Base-by-base conservation (phyloP, 2,329 filamentous ascomycete species). In the Calonectria honghensis region DNA sequence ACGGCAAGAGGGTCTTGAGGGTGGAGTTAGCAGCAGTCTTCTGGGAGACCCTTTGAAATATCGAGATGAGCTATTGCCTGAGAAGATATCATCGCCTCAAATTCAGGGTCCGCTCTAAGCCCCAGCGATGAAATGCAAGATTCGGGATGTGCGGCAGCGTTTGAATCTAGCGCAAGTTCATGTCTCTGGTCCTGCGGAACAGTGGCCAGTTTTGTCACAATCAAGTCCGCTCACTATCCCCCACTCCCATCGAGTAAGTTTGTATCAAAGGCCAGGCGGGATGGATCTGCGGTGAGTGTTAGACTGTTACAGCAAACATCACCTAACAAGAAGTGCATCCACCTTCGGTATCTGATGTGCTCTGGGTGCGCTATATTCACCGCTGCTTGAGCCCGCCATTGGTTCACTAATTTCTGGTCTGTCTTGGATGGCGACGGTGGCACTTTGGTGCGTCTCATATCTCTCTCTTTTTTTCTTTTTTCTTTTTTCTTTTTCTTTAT, bases 241-340 rank as follows among this genome's bases (percentile, higher is more conserved):
- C 68, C 54, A 50, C 37, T 31, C 45, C 27, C 32, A 59, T 50
- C 24, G 61, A 67, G 72, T 73, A 78, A 69, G 69, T 71, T 75
- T 73, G 73, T 76, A 67, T 73, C 78, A 24, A 77, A 61, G 69
- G 67, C 57, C 48, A 76, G 67, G 68, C 73, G 73, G 76, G 75
- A 78, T 76, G 75, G 75, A 78, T 76, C 72, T 67, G 73, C 68
- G 66, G 70, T 67, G 65, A 50, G 45, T 29, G 72, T 64, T 68
- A 66, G 69, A 39, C 73, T 72, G 70, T 74, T 67, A 78, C 57
- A 66, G 61, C 69, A 70, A 77, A 77, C 74, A 69, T 71, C 57
- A 71, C 74, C 63, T 76, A 77, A 73, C 65, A 76, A 45, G 27
- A 41, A 69, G 63, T 51, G 65, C 73, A 45, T 70, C 71, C 73